Evolutionary conservation across 495 filamentous ascomycete genomes (phyloP).

Genomic region (Hypoxylon fuscum): DNA sequence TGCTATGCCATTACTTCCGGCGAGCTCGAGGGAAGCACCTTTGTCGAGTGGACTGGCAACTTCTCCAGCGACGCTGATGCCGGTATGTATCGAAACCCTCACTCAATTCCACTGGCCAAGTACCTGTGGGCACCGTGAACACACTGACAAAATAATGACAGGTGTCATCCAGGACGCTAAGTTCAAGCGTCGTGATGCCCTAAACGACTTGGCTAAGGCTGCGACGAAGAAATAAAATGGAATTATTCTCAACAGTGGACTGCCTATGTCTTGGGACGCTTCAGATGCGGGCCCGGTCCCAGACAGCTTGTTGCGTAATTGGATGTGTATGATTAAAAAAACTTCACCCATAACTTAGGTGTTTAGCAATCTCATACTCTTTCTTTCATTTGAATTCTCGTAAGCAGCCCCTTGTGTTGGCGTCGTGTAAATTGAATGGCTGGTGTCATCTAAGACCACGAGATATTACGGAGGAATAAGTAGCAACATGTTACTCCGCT

Average conservation of each 20-base stretch:
- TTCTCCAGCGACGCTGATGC: conserved; percentile 75
- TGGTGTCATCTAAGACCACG: no score
- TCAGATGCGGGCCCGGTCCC: not conserved
- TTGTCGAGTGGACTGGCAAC: conserved; percentile 69
- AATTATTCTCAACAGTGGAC: not conserved
- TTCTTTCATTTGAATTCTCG: no score
- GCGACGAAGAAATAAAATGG: conserved; percentile 56
- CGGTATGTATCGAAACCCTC: conserved; percentile 53
- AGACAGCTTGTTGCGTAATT: not conserved
- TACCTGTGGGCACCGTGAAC: not conserved
- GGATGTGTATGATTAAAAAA: conserved; percentile 6
- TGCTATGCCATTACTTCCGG: conserved; percentile 68
- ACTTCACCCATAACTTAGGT: not conserved
- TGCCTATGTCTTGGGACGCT: not conserved
- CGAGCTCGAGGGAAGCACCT: conserved; percentile 66
- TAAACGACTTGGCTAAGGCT: conserved; percentile 68
- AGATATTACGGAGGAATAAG: no score
- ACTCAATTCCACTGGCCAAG: not conserved
- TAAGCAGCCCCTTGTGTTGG: no score
- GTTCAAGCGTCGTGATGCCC: conserved; percentile 75
- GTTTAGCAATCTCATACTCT: no score
- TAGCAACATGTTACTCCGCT: no score
- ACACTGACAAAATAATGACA: conserved; percentile 41
- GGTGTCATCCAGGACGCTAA: conserved; percentile 75
- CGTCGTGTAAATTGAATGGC: no score